These are phyloP conservation scores for Tolypocladium guangdongense DNA, from an alignment of 2,329 filamentous ascomycete genomes.

Conservation along the genomic window DNA sequence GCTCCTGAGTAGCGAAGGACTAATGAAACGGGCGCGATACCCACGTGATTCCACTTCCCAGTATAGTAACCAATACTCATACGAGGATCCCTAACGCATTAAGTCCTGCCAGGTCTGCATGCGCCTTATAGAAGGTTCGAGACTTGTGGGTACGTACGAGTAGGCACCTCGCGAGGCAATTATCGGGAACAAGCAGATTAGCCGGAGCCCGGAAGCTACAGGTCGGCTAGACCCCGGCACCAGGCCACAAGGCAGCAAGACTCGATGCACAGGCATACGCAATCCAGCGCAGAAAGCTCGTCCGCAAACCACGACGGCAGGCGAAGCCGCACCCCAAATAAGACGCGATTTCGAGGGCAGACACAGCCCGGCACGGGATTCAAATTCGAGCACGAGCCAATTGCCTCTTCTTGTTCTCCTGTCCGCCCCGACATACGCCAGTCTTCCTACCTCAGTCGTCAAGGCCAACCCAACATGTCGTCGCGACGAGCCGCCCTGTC, in stretches of 20 bases:
- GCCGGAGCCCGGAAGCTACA: no score
- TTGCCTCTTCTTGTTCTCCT: not conserved
- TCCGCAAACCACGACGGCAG: not conserved
- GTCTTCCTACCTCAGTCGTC: not conserved
- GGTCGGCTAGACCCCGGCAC: not conserved
- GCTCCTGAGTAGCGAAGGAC: no score
- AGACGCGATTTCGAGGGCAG: not conserved
- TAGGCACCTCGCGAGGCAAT: no score
- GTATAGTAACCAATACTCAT: no score
- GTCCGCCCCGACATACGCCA: not conserved
- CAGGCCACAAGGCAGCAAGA: conserved; percentile 4
- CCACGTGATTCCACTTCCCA: no score
- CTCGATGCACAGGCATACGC: not conserved
- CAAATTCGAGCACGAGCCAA: not conserved
- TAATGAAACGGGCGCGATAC: no score
- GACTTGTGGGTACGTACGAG: no score
- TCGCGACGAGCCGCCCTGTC: conserved; percentile 39
- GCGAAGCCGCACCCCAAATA: not conserved
- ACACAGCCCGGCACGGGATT: not conserved
- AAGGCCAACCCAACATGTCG: conserved; percentile 11
- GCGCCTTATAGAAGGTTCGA: no score
- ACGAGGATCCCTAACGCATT: no score
- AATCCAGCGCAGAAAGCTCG: not conserved
- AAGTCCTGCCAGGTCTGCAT: no score
- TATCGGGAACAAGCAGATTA: no score